Conservation (phyloP, 1,139 yeast species). For the Zygoascus hellenicus region DNA sequence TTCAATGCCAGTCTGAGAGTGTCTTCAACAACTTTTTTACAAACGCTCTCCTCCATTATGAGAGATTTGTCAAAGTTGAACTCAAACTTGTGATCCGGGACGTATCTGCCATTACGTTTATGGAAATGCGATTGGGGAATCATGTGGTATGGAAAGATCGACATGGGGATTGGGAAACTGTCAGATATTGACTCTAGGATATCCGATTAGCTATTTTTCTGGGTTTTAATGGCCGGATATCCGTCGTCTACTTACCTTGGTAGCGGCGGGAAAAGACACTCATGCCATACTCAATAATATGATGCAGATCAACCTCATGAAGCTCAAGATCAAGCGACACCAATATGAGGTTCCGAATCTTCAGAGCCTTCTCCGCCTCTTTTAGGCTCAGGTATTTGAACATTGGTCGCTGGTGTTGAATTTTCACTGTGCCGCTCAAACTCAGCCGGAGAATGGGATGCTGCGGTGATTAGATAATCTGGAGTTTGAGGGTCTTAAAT, state of each 20-base stretch:
- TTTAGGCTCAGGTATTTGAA: not conserved
- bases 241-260: not conserved
- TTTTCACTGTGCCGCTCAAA: too few species aligned
- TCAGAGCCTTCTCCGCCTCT: not conserved
- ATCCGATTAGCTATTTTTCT: too few species aligned
- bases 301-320: slow-evolving; percentile 44
- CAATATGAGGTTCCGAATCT: slow-evolving; percentile 9
- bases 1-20: not conserved
- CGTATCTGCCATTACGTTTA: slow-evolving; percentile 52
- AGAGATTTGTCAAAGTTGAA: slow-evolving; percentile 28
- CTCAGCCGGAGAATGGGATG: too few species aligned
- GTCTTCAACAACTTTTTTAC: slow-evolving; percentile 11
- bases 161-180: slow-evolving; percentile 15
- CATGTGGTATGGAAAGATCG: slow-evolving; percentile 52
- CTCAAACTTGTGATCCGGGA: slow-evolving; percentile 54
- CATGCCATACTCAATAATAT: slow-evolving; percentile 63
- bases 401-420: not conserved
- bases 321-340: slow-evolving; percentile 61
- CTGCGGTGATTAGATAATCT: too few species aligned
- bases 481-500: too few species aligned
- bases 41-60: not conserved
- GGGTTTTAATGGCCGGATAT: not conserved
- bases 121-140: slow-evolving; percentile 46
- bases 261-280: slow-evolving; percentile 55
- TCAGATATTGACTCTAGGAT: too few species aligned